Percentiles rank a stretch among this genome's conserved stretches.
phyloP scores from a whole-genome alignment of 2,329 filamentous ascomycete genomes.

The Colletotrichum tofieldiae region DNA sequence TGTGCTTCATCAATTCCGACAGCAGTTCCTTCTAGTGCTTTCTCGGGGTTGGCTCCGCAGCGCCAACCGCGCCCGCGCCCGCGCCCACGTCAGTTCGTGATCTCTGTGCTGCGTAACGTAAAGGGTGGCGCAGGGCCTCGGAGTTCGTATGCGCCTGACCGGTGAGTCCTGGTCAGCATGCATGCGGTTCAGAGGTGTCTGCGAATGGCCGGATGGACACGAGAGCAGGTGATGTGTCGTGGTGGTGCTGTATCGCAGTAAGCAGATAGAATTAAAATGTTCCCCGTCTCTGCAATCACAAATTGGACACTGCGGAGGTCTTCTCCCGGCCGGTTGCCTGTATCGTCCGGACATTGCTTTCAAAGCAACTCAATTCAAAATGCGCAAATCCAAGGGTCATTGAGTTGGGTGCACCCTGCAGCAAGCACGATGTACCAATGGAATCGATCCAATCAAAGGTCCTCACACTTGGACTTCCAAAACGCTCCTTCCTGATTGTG shows the following conservation, averaged over 20 bases:
- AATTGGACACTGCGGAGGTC: not conserved
- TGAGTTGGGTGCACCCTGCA: not conserved
- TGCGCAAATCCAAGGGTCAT: not conserved
- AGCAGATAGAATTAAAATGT: not conserved
- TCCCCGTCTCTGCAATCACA: not conserved
- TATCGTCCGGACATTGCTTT: not conserved
- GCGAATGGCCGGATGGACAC: not conserved
- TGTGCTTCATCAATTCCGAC: constrained; percentile 3
- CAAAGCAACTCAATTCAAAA: not conserved
- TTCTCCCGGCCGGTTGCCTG: not conserved
- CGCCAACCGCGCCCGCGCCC: not conserved
- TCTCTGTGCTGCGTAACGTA: constrained; percentile 18
- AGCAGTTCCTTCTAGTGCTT: constrained; percentile 2
- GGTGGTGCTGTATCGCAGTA: not conserved
- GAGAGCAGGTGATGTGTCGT: not conserved
- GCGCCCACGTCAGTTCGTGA: constrained; percentile 4
- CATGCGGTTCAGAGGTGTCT: not conserved
- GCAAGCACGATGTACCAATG: not conserved
- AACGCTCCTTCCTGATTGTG: constrained; percentile 12
- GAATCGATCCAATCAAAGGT: not conserved
- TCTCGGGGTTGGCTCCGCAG: constrained; percentile 14
- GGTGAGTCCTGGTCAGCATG: not conserved
- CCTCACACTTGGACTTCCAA: not conserved
- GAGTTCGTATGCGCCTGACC: not conserved
- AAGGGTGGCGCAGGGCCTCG: constrained; percentile 20